These are phyloP conservation scores for Epichloe brachyelytri DNA, from an alignment of 2,329 filamentous ascomycete genomes.

Conservation along the genomic window DNA sequence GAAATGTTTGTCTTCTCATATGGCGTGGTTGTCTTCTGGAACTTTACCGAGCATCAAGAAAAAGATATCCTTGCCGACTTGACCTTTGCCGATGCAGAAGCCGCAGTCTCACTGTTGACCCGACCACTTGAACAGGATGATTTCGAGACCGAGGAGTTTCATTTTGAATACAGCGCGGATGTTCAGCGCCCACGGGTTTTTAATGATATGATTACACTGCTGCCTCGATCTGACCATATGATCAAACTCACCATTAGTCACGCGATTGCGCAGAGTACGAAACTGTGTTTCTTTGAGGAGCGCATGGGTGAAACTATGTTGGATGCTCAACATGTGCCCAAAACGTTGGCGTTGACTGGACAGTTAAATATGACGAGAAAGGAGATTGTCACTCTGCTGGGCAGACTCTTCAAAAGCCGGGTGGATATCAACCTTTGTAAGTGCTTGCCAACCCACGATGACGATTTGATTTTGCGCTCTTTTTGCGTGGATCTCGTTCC, in stretches of 20 bases:
- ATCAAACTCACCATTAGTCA: slow-evolving; percentile 97
- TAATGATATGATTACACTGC: slow-evolving; percentile 97
- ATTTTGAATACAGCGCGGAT: slow-evolving; percentile 87
- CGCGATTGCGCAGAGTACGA: slow-evolving; percentile 93
- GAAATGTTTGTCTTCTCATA: slow-evolving; percentile 98
- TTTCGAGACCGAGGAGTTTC: slow-evolving; percentile 95
- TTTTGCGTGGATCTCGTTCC: neutral
- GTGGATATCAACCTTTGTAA: slow-evolving; percentile 96
- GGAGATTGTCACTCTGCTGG: slow-evolving; percentile 86
- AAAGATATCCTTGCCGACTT: slow-evolving; percentile 93
- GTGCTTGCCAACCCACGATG: slow-evolving; percentile 17
- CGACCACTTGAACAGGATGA: slow-evolving; percentile 76
- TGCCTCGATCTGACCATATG: slow-evolving; percentile 89
- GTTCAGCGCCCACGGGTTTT: slow-evolving; percentile 84
- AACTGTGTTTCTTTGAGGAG: slow-evolving; percentile 91
- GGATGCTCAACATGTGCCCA: slow-evolving; percentile 84
- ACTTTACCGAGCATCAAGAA: slow-evolving; percentile 90
- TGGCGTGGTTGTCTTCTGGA: slow-evolving; percentile 97
- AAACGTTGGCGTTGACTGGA: slow-evolving; percentile 76
- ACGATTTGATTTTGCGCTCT: no score
- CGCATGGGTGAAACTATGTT: slow-evolving; percentile 90
- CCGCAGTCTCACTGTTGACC: slow-evolving; percentile 54
- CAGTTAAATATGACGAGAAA: slow-evolving; percentile 81
- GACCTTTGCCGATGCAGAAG: slow-evolving; percentile 67
- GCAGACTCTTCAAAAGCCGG: slow-evolving; percentile 79